These are phyloP conservation scores for Rhinocladiella mackenziei DNA, from an alignment of 2,329 filamentous ascomycete species.

Conservation along the genomic window DNA sequence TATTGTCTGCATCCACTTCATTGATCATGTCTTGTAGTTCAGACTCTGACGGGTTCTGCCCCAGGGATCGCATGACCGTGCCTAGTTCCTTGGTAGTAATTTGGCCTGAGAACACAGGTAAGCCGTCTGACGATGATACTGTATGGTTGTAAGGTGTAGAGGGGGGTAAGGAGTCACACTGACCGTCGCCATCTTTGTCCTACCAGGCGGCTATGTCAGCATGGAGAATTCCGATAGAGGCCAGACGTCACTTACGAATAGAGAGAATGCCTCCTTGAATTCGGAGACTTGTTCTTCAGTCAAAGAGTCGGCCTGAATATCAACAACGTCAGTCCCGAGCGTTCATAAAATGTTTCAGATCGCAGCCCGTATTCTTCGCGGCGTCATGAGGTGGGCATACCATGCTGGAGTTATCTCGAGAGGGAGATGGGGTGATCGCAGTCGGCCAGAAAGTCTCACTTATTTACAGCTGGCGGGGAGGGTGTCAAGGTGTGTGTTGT, in stretches of 20 bases:
- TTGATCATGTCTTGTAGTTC: constrained; percentile 94
- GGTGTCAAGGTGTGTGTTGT: neutral
- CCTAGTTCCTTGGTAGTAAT: constrained; percentile 89
- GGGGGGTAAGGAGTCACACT: constrained; percentile 42
- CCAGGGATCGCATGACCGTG: constrained; percentile 84
- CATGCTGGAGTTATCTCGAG: constrained; percentile 15
- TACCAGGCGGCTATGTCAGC: constrained; percentile 40
- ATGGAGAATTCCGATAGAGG: neutral
- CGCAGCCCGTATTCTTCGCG: constrained; percentile 9
- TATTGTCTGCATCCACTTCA: constrained; percentile 88
- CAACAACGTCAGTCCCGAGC: constrained; percentile 9
- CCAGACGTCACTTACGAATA: constrained; percentile 75
- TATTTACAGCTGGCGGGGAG: too few species aligned
- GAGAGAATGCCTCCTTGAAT: constrained; percentile 99
- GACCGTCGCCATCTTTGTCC: constrained; percentile 91
- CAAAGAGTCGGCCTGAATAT: constrained; percentile 81
- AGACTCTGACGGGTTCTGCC: constrained; percentile 85
- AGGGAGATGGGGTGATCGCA: neutral
- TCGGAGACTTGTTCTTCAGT: constrained; percentile 99
- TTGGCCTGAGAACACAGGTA: constrained; percentile 58
- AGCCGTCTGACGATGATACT: neutral
- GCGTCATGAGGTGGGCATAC: constrained; percentile 10
- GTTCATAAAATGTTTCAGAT: constrained; percentile 12
- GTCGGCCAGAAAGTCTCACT: neutral
- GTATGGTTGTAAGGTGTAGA: neutral